phyloP scores from a whole-genome alignment of 495 filamentous ascomycete genomes.

The Penicillium atrosanguineum region DNA sequence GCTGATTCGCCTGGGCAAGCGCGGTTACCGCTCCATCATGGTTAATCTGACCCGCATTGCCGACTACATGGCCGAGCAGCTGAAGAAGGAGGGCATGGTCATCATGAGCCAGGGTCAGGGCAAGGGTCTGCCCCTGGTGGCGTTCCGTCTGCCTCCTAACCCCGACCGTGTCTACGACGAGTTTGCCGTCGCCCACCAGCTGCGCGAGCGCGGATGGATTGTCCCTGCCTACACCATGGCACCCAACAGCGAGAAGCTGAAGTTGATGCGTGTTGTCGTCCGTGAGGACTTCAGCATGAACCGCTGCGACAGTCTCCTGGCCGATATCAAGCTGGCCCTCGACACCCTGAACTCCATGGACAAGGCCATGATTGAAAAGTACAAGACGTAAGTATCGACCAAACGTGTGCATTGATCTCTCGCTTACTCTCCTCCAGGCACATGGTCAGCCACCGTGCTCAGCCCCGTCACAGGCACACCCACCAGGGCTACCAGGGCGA shows the following conservation, averaged over 20 bases:
- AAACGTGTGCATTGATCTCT: not conserved
- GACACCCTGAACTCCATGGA: conserved; percentile 72
- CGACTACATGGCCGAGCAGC: conserved; percentile 69
- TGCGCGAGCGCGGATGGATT: conserved; percentile 82
- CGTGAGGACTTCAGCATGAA: conserved; percentile 81
- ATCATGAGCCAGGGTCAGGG: conserved; percentile 78
- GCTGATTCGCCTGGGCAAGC: conserved; percentile 86
- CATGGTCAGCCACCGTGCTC: conserved; percentile 54
- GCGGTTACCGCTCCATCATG: conserved; percentile 86
- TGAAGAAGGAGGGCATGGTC: conserved; percentile 73
- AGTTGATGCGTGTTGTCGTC: conserved; percentile 86
- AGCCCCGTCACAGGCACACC: conserved; percentile 55
- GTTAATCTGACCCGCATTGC: conserved; percentile 77
- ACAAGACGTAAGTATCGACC: conserved; percentile 51
- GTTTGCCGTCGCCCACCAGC: conserved; percentile 74
- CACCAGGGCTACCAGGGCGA: conserved; percentile 71
- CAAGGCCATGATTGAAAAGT: conserved; percentile 59
- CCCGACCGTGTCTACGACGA: conserved; percentile 72
- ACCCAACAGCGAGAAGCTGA: conserved; percentile 70
- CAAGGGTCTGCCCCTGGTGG: conserved; percentile 78
- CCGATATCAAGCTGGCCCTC: conserved; percentile 70
- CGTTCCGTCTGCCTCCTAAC: conserved; percentile 67
- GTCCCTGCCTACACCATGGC: conserved; percentile 96
- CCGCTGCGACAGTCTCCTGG: conserved; percentile 69
- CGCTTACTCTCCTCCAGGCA: conserved; percentile 32